Percentiles rank a stretch among this genome's conserved stretches.
phyloP scores from a whole-genome alignment of 768 basidiomycete genomes.

The Boletales sp. region DNA sequence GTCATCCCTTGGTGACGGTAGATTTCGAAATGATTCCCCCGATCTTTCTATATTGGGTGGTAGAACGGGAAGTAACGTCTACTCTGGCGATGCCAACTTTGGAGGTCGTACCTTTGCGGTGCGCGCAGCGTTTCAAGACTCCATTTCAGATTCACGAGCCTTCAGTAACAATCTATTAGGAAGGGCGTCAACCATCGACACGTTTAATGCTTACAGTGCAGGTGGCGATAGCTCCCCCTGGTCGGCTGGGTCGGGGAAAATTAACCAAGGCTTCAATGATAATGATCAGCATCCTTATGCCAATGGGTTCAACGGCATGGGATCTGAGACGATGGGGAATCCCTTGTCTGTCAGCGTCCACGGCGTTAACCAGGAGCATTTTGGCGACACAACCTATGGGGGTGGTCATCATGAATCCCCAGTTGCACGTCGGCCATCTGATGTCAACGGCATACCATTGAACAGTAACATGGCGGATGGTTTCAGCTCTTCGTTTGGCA shows the following conservation, averaged over 20 bases:
- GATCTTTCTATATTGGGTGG: slow-evolving; percentile 59
- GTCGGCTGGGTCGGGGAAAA: slow-evolving; percentile 29
- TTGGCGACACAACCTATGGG: slow-evolving; percentile 22
- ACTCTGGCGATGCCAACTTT: slow-evolving; percentile 35
- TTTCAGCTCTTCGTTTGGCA: slow-evolving; percentile 19
- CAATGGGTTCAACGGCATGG: slow-evolving; percentile 21
- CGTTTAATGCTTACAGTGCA: slow-evolving; percentile 35
- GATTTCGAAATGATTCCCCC: slow-evolving; percentile 66
- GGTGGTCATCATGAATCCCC: slow-evolving; percentile 24
- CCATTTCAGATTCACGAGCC: slow-evolving; percentile 37
- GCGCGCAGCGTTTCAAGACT: slow-evolving; percentile 39
- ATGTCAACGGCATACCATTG: slow-evolving; percentile 24
- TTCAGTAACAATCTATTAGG: slow-evolving; percentile 32
- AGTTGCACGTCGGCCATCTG: slow-evolving; percentile 18
- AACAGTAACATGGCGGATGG: slow-evolving; percentile 13
- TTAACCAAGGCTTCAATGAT: slow-evolving; percentile 17
- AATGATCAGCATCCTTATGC: slow-evolving; percentile 23
- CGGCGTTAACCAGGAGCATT: slow-evolving; percentile 24
- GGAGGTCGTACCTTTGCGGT: slow-evolving; percentile 34
- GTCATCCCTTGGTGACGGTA: slow-evolving; percentile 62
- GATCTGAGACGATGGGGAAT: slow-evolving; percentile 15
- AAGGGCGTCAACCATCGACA: slow-evolving; percentile 36
- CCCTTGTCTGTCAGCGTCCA: slow-evolving; percentile 18
- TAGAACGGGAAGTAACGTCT: slow-evolving; percentile 36
- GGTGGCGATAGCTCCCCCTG: slow-evolving; percentile 31